Conservation (phyloP, 768 basidiomycete species). For the Rhizopogon salebrosus region DNA sequence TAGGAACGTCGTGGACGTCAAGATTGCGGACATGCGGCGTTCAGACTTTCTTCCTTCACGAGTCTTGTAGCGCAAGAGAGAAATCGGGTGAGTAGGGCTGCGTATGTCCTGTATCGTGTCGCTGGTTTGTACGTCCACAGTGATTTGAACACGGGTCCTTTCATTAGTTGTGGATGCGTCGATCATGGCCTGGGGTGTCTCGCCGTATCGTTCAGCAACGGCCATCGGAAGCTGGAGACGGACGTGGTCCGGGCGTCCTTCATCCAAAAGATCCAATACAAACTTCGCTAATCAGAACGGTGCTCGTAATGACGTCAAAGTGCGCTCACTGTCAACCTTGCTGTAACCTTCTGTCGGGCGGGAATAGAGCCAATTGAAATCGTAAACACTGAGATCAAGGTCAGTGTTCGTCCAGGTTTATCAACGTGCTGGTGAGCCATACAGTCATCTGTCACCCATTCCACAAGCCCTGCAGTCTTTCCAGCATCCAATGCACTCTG, state of each 20-base stretch:
- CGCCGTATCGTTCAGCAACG: constrained; percentile 50
- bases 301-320: neutral
- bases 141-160: constrained; percentile 35
- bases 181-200: constrained; percentile 33
- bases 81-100: constrained; percentile 43
- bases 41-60: constrained; percentile 30
- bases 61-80: constrained; percentile 28
- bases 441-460: constrained; percentile 51
- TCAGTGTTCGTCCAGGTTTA: neutral
- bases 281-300: constrained; percentile 29
- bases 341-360: constrained; percentile 32
- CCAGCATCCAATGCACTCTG: constrained; percentile 36
- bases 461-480: constrained; percentile 38
- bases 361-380: constrained; percentile 55
- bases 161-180: constrained; percentile 23
- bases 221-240: constrained; percentile 50
- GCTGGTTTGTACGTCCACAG: constrained; percentile 44
- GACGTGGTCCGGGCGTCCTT: constrained; percentile 41
- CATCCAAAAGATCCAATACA: constrained; percentile 48
- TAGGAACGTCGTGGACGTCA: constrained; percentile 38
- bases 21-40: constrained; percentile 35
- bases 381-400: constrained; percentile 39
- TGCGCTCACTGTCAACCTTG: constrained; percentile 37
- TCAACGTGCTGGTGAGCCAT: constrained; percentile 13
- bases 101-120: constrained; percentile 34